A percentile compares a stretch with the other conserved stretches of the same genome.
These are phyloP conservation scores for Crithidia sp. DNA, from an alignment of 208 protist genomes.

Conservation along the genomic window DNA sequence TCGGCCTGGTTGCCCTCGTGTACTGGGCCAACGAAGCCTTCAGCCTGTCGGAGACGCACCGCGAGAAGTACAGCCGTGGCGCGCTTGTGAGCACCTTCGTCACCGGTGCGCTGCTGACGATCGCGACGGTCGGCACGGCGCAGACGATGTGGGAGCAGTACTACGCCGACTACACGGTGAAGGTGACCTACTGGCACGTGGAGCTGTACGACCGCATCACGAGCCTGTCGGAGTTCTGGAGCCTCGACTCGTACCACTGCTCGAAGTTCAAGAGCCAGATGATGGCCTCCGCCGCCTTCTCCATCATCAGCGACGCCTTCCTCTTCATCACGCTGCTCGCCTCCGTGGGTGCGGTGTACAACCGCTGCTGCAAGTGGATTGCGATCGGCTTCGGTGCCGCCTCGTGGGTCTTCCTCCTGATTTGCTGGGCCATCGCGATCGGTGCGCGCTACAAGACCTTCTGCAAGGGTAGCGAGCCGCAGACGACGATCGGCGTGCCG, in stretches of 20 bases:
- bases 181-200: constrained; percentile 55
- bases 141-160: constrained; percentile 57
- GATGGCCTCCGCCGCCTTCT: constrained; percentile 38
- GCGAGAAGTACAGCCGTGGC: constrained; percentile 15
- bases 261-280: constrained; percentile 32
- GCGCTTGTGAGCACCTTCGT: constrained; percentile 27
- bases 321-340: constrained; percentile 39
- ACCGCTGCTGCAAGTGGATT: constrained; percentile 36
- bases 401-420: constrained; percentile 43
- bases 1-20: constrained; percentile 30
- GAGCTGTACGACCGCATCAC: constrained; percentile 38
- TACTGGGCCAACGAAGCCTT: constrained; percentile 43
- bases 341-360: constrained; percentile 51
- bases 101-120: constrained; percentile 26
- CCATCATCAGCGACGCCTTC: constrained; percentile 50
- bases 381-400: constrained; percentile 30
- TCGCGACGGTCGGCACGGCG: constrained; percentile 44
- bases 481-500: constrained; percentile 7
- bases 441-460: constrained; percentile 47
- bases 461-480: constrained; percentile 27
- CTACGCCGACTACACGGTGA: constrained; percentile 33
- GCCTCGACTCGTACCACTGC: constrained; percentile 46
- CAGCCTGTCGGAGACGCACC: constrained; percentile 26
- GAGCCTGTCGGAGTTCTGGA: constrained; percentile 40
- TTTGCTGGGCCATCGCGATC: constrained; percentile 50